Percentiles rank a stretch among this genome's conserved stretches.
These are phyloP conservation scores for Ampelomyces quisqualis DNA, from an alignment of 2,329 filamentous ascomycete genomes.

Conservation along the genomic window DNA sequence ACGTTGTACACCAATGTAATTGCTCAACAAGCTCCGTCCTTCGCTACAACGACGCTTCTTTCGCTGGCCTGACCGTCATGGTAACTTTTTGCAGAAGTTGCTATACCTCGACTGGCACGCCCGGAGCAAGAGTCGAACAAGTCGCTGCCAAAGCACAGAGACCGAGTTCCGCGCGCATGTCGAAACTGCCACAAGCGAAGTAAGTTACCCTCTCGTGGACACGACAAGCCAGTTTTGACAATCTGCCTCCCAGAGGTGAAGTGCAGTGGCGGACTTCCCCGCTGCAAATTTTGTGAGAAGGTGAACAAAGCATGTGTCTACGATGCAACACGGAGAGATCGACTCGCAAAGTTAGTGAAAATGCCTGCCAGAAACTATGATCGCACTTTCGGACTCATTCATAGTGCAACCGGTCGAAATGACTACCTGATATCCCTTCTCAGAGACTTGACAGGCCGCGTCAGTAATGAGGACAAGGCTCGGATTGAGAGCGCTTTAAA, in stretches of 20 bases:
- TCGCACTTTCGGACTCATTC: neutral
- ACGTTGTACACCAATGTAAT: too few species aligned
- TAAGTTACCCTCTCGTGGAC: conserved; percentile 5
- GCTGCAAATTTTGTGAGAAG: conserved; percentile 2
- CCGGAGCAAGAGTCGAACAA: neutral
- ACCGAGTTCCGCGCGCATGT: conserved; percentile 13
- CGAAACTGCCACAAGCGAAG: conserved; percentile 19
- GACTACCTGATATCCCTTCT: conserved; percentile 10
- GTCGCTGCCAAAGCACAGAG: neutral
- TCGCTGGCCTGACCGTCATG: too few species aligned
- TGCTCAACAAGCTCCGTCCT: neutral
- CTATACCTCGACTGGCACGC: neutral
- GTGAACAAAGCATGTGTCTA: neutral
- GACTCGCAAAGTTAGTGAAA: neutral
- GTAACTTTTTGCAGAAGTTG: neutral
- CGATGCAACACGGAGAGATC: conserved; percentile 1
- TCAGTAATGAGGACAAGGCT: conserved; percentile 10
- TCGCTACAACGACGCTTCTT: too few species aligned
- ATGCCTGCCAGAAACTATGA: neutral
- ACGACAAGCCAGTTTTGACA: neutral
- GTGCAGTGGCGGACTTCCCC: conserved; percentile 35
- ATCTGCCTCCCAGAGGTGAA: conserved; percentile 30
- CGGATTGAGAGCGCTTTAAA: conserved; percentile 14
- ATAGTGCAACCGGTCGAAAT: conserved; percentile 18
- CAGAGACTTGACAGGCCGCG: conserved; percentile 18